A percentile compares a stretch with the other conserved stretches of the same genome.
Conservation (phyloP, 768 basidiomycete species). For the Piloderma croceum region DNA sequence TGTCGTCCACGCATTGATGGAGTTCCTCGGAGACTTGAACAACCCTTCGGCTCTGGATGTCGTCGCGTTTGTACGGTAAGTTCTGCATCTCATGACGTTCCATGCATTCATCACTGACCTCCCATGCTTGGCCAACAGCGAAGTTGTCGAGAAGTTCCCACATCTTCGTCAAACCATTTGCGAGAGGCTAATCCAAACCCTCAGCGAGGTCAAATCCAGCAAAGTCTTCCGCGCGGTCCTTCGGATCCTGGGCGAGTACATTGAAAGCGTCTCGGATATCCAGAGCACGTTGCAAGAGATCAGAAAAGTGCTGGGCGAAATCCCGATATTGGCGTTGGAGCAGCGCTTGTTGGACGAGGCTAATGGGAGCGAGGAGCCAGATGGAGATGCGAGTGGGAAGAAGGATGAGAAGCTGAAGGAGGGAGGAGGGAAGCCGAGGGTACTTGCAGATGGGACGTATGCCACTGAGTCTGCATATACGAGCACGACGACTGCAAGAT, state of each 20-base stretch:
- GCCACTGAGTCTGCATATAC: constrained; percentile 93
- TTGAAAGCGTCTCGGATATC: constrained; percentile 62
- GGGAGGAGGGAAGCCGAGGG: constrained; percentile 57
- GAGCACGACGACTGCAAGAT: constrained; percentile 47
- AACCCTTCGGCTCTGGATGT: constrained; percentile 95
- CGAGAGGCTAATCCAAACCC: constrained; percentile 75
- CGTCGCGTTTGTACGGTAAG: constrained; percentile 78
- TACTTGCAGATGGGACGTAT: constrained; percentile 97
- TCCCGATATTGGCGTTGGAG: constrained; percentile 93
- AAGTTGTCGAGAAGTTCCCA: constrained; percentile 98
- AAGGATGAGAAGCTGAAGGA: constrained; percentile 43
- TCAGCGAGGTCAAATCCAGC: constrained; percentile 87
- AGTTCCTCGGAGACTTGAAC: constrained; percentile 90
- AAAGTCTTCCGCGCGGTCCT: constrained; percentile 97
- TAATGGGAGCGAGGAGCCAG: constrained; percentile 41
- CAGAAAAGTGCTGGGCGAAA: constrained; percentile 84
- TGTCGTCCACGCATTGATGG: constrained; percentile 90
- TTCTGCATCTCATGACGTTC: too few relatives aligned
- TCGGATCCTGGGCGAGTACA: constrained; percentile 98
- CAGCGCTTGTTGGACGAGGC: constrained; percentile 77
- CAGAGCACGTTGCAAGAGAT: constrained; percentile 69
- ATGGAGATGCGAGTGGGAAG: too few relatives aligned
- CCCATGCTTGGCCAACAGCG: too few relatives aligned
- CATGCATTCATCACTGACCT: too few relatives aligned
- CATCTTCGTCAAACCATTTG: constrained; percentile 74